These are phyloP conservation scores for Naegleria fowleri DNA, from an alignment of 208 protist genomes.

Conservation along the genomic window DNA sequence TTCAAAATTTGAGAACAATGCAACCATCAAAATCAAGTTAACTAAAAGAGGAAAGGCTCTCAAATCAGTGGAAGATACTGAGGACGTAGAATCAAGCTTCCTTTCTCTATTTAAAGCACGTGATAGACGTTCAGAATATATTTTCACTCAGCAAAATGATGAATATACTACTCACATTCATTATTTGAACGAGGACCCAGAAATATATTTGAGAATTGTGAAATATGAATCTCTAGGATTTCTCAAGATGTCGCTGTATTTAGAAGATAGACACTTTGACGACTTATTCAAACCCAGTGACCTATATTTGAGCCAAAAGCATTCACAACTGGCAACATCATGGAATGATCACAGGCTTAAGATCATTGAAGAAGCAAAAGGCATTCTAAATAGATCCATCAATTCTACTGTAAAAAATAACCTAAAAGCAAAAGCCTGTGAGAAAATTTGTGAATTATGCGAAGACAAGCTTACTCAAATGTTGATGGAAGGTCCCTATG, in stretches of 20 bases:
- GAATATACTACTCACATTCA: background rate
- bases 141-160: background rate
- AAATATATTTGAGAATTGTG: background rate
- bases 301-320: conserved; percentile 28
- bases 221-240: conserved; percentile 40
- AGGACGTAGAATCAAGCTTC: background rate
- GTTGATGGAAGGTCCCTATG: background rate
- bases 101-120: background rate
- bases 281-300: background rate
- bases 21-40: conserved; percentile 23
- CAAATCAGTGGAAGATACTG: background rate
- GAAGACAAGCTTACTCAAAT: background rate
- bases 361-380: conserved; percentile 33
- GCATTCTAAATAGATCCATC: background rate
- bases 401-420: conserved; percentile 33
- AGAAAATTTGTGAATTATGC: background rate
- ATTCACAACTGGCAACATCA: background rate
- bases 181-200: background rate
- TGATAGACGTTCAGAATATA: background rate
- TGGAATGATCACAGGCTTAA: conserved; percentile 41
- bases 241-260: conserved; percentile 27
- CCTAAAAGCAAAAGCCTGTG: conserved; percentile 17
- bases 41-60: conserved; percentile 35
- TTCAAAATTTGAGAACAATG: conserved; percentile 20
- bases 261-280: conserved; percentile 22